Percentiles rank a stretch among this genome's conserved stretches.
phyloP scores from a whole-genome alignment of 1,284 basidiomycete genomes.

The Meripilus lineatus region DNA sequence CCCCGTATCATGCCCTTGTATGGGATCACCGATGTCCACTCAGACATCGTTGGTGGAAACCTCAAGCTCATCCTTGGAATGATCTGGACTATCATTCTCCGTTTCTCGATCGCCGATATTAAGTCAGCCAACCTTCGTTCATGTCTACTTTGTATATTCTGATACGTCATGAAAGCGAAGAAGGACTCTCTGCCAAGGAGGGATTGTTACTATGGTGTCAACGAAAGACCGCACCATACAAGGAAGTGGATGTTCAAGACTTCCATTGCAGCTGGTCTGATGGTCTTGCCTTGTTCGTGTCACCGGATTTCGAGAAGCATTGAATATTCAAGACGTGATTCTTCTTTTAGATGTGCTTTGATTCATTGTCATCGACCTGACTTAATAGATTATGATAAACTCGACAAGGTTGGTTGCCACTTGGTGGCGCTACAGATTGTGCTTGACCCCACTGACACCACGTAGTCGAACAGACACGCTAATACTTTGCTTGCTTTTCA shows the following conservation, averaged over 20 bases:
- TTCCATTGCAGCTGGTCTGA: constrained; percentile 93
- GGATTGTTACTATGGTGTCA: constrained; percentile 97
- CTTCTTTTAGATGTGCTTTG: constrained; percentile 74
- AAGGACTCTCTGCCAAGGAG: constrained; percentile 95
- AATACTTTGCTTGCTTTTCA: constrained; percentile 86
- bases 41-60: constrained; percentile 97
- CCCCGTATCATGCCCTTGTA: no score
- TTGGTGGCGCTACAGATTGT: constrained; percentile 1
- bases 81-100: constrained; percentile 97
- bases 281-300: constrained; percentile 85
- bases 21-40: no score
- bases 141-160: constrained; percentile 8
- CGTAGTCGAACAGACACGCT: constrained; percentile 65
- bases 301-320: not conserved
- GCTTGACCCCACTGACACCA: not conserved
- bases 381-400: constrained; percentile 80
- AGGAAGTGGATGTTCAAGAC: constrained; percentile 90
- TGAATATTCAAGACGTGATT: not conserved
- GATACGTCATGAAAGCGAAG: constrained; percentile 60
- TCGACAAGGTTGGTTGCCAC: constrained; percentile 62
- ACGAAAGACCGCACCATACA: constrained; percentile 89
- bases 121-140: constrained; percentile 49
- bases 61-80: constrained; percentile 96
- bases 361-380: constrained; percentile 98
- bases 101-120: constrained; percentile 98